Conservation (phyloP, 257 asterid species). For the Jacaranda mimosifolia region DNA sequence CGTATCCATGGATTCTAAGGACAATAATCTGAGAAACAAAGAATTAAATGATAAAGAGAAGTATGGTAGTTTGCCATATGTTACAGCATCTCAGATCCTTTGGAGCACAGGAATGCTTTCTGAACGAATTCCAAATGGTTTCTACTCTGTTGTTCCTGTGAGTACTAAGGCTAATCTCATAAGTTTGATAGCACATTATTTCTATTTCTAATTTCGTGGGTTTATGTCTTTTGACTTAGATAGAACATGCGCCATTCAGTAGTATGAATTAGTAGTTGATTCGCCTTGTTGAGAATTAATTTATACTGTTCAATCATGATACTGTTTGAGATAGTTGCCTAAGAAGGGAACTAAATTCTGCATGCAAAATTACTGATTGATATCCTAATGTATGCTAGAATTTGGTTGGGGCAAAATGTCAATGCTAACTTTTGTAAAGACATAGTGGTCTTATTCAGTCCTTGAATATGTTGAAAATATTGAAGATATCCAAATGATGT, state of each 20-base stretch:
- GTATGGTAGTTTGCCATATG: conserved; percentile 51
- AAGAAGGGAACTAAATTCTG: conserved; percentile 12
- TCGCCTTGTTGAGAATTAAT: background rate
- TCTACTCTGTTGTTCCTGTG: conserved; percentile 93
- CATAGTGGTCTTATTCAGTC: background rate
- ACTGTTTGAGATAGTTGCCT: conserved; percentile 12
- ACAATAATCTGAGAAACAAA: conserved; percentile 52
- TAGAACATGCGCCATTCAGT: conserved; percentile 12
- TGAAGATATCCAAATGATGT: conserved; percentile 2
- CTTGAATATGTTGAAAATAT: background rate
- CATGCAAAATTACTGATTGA: conserved; percentile 11
- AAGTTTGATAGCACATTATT: conserved; percentile 20
- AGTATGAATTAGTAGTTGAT: conserved; percentile 10
- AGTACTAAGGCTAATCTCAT: conserved; percentile 50
- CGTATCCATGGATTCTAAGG: conserved; percentile 67
- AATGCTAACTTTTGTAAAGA: conserved; percentile 12
- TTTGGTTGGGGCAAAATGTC: background rate
- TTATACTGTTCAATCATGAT: conserved; percentile 14
- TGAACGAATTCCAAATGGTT: conserved; percentile 93
- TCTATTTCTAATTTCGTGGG: conserved; percentile 28
- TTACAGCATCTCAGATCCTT: conserved; percentile 82
- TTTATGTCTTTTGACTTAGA: conserved; percentile 3
- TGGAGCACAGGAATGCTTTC: conserved; percentile 94
- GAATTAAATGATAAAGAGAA: conserved; percentile 54
- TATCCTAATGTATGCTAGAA: background rate